phyloP scores from a whole-genome alignment of 129 eudicot genomes.

The Flaveria sonorensis region DNA sequence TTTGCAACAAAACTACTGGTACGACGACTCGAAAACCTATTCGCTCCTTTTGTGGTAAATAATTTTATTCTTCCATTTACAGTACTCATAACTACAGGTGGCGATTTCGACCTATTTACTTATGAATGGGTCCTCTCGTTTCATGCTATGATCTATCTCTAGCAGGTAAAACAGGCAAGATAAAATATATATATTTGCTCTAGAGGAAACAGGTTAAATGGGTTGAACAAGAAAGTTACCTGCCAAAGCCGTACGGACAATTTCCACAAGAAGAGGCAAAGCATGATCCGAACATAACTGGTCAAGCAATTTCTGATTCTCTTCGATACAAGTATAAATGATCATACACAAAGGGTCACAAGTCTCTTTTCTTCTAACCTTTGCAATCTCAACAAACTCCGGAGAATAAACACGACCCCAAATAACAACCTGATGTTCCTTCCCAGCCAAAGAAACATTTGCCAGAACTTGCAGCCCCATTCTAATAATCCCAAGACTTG shows the following conservation, averaged over 20 bases:
- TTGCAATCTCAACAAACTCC: constrained; percentile 57
- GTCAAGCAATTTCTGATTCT: constrained; percentile 37
- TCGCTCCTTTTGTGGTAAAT: too few relatives aligned
- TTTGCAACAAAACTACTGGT: neutral
- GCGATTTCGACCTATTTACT: too few relatives aligned
- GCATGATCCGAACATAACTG: constrained; percentile 58
- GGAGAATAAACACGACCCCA: constrained; percentile 57
- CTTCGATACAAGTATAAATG: constrained; percentile 62
- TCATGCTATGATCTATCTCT: neutral
- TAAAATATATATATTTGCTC: neutral
- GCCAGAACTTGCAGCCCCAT: constrained; percentile 74
- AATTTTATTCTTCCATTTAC: too few relatives aligned
- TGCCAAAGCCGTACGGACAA: constrained; percentile 50
- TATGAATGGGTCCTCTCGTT: too few relatives aligned
- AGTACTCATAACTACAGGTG: too few relatives aligned
- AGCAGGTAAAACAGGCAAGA: neutral
- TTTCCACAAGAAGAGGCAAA: constrained; percentile 54
- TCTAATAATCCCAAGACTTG: constrained; percentile 49
- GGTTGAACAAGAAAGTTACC: constrained; percentile 37
- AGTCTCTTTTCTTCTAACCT: constrained; percentile 53
- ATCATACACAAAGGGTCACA: constrained; percentile 89
- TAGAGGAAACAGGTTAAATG: too few relatives aligned
- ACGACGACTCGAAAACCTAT: neutral
- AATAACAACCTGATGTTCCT: constrained; percentile 51
- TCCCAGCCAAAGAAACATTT: constrained; percentile 77